A percentile compares a stretch with the other conserved stretches of the same genome.
Evolutionary conservation across 2,329 filamentous ascomycete species (phyloP).

Genomic region (Leptodontidium sp.): DNA sequence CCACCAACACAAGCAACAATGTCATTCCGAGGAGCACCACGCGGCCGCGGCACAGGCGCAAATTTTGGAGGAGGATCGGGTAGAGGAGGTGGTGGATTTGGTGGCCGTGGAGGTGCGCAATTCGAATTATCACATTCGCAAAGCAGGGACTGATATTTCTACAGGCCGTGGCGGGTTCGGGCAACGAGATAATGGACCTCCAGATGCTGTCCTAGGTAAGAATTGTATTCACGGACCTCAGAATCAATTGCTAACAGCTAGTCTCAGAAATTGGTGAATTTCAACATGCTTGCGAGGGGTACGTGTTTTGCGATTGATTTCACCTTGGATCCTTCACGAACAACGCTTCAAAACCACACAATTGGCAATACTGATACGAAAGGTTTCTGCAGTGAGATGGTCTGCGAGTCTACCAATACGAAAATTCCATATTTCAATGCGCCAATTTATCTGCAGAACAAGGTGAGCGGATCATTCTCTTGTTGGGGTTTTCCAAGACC

Average conservation of each 20-base stretch:
- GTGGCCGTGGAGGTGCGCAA: constrained; percentile 53
- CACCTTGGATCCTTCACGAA: neutral
- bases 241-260: constrained; percentile 32
- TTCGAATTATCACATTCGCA: constrained; percentile 24
- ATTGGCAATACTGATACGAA: neutral
- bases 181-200: constrained; percentile 67
- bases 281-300: constrained; percentile 90
- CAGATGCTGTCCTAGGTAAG: constrained; percentile 65
- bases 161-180: constrained; percentile 69
- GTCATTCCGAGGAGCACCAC: constrained; percentile 65
- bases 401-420: constrained; percentile 92
- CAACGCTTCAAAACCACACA: neutral
- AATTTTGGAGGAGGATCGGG: constrained; percentile 60
- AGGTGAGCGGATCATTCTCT: constrained; percentile 57
- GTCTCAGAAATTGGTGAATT: constrained; percentile 87
- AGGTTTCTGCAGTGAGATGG: constrained; percentile 70
- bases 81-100: constrained; percentile 55
- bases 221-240: constrained; percentile 17
- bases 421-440: constrained; percentile 99
- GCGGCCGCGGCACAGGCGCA: constrained; percentile 57
- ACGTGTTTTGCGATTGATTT: neutral
- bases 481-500: neutral
- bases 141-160: constrained; percentile 36
- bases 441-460: constrained; percentile 98
- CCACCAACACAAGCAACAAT: constrained; percentile 47